Conservation (phyloP, 2,329 filamentous ascomycete genomes). For the Colletotrichum limetticola region DNA sequence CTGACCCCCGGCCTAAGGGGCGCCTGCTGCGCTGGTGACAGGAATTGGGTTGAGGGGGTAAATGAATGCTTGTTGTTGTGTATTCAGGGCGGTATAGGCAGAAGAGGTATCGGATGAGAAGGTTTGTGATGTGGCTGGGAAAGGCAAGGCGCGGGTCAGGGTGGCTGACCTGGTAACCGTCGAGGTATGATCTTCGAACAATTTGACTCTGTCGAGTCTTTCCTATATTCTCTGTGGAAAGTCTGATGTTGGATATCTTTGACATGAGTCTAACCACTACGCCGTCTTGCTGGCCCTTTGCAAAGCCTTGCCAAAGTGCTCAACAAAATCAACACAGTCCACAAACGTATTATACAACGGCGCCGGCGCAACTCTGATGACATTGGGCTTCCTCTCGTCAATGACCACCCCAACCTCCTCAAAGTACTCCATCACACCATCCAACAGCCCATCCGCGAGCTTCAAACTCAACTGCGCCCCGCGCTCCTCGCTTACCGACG, state of each 20-base stretch:
- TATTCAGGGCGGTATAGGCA: too few species aligned
- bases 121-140: too few species aligned
- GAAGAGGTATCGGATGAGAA: too few species aligned
- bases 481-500: conserved; percentile 68
- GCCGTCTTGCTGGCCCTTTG: background rate
- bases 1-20: too few species aligned
- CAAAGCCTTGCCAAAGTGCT: conserved; percentile 41
- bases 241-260: background rate
- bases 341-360: conserved; percentile 83
- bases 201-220: too few species aligned
- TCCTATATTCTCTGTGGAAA: too few species aligned
- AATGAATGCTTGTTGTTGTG: too few species aligned
- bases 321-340: conserved; percentile 59
- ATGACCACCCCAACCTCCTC: conserved; percentile 75
- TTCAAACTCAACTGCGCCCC: conserved; percentile 85
- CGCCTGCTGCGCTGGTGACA: too few species aligned
- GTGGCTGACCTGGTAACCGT: too few species aligned
- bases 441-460: conserved; percentile 71
- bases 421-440: conserved; percentile 69
- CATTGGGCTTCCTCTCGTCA: conserved; percentile 85
- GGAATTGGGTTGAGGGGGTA: too few species aligned
- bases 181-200: too few species aligned
- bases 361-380: conserved; percentile 81
- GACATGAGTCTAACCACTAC: background rate
- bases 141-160: too few species aligned